Evolutionary conservation across 2,329 filamentous ascomycete species (phyloP), one percentile per base, ranked within the genome.

Genomic region (Arthrinium puccinioides): DNA sequence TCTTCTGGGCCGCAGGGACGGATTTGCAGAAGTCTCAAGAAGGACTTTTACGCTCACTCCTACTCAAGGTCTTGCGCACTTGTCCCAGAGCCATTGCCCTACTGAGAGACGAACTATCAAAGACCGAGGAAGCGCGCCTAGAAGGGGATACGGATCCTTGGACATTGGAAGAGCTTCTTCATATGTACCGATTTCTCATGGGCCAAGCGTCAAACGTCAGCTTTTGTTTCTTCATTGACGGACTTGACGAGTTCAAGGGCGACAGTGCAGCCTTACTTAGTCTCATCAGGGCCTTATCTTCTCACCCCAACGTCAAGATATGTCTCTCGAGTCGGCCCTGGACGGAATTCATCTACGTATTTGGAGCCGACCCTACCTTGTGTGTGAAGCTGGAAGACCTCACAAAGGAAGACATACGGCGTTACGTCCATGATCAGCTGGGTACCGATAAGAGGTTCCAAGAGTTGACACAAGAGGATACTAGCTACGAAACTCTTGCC

Each of bases 1-100:
- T 39, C 38, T 43, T 43, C 21, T 45, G 38, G 41, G 37, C 28
- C 9, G 14, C 43, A 2, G 43, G 43, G 2, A 26, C 16, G 14
- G 1, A 3, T 3, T 14, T 41, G 19, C 38, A 45, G 14, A 43
- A 30, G 21, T 45, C 43, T 0, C 28, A 36, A 2, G 41, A 45
- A 14, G 43, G 43, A 1, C 32, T 45, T 5, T 35, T 25, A 5
- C 25, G 30, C 5, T 40, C 38, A 3, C 7, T 45, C 2, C 25
- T 45, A 6, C 27, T 37, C 11, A 28, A 43, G 18, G 20, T 35
- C 5, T 21, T 38, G 5, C 38, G 25, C 3, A 16, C 39, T 7
- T 36, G 36, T 8, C 36, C 43, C 1, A 14, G 8, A 1, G 30
- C 16, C 13, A 21, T 32, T 4, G 8, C 19, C 13, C 6, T 10